Percentiles rank a stretch among this genome's conserved stretches.
Evolutionary conservation across 768 basidiomycete genomes (phyloP).

Genomic region (Lyophyllum atratum): DNA sequence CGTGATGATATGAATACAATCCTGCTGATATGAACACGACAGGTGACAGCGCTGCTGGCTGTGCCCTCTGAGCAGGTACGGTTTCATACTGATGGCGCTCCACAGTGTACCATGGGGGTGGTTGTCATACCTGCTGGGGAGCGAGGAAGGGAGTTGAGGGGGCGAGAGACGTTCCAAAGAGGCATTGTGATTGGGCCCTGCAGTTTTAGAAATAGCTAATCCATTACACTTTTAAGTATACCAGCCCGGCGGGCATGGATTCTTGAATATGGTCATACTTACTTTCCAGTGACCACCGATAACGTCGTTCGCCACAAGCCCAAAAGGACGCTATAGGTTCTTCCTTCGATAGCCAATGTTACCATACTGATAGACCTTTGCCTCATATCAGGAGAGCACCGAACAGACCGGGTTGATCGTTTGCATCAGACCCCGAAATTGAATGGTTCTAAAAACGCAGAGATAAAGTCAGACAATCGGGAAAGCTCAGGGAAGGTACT

Average conservation of each 20-base stretch:
- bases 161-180: background rate
- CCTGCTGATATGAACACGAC: background rate
- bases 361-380: background rate
- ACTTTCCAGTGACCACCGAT: background rate
- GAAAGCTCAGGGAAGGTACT: background rate
- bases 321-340: background rate
- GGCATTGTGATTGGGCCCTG: background rate
- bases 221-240: background rate
- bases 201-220: background rate
- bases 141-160: background rate
- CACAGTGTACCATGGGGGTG: too few species aligned
- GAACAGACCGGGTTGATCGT: background rate
- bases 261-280: background rate
- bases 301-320: background rate
- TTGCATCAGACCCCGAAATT: background rate
- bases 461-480: background rate
- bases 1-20: background rate
- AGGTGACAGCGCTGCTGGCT: background rate
- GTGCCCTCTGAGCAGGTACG: background rate
- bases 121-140: background rate
- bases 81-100: conserved; percentile 7
- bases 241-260: background rate
- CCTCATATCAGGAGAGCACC: background rate
- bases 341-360: background rate
- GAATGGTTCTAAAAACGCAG: background rate